A percentile compares a stretch with the other conserved stretches of the same genome.
Evolutionary conservation across 2,329 filamentous ascomycete genomes (phyloP).

Genomic region (Sarocladium brachiariae): DNA sequence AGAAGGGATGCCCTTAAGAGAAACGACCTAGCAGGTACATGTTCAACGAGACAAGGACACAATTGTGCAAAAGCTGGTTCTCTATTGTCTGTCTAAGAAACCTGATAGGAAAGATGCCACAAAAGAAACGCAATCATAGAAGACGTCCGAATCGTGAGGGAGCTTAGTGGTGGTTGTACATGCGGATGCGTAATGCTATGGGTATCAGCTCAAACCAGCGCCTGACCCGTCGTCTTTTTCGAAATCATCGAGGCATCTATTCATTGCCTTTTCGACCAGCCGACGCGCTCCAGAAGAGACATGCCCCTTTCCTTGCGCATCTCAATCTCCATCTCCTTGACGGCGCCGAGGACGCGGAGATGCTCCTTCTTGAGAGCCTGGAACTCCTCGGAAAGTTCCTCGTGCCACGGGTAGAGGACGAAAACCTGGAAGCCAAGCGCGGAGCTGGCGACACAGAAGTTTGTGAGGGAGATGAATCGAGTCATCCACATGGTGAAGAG

Average conservation of each 20-base stretch:
- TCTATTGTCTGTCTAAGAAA: no score
- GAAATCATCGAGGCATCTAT: background rate
- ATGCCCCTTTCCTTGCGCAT: background rate
- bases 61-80: no score
- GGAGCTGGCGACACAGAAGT: conserved; percentile 59
- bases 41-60: no score
- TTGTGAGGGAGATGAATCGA: conserved; percentile 49
- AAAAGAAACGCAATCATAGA: no score
- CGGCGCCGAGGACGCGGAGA: conserved; percentile 31
- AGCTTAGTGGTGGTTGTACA: background rate
- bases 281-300: background rate
- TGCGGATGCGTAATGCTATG: background rate
- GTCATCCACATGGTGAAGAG: conserved; percentile 23
- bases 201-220: conserved; percentile 4
- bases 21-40: no score
- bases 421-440: conserved; percentile 62
- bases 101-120: no score
- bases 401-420: conserved; percentile 65
- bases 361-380: conserved; percentile 53
- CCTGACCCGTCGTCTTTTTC: background rate
- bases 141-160: background rate
- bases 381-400: conserved; percentile 57
- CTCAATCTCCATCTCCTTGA: conserved; percentile 20
- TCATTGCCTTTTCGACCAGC: background rate
- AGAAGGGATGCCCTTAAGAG: no score